Evolutionary conservation across 2,329 filamentous ascomycete species (phyloP), one percentile per base, ranked within the genome.

Genomic region (Anthostomella pinea): DNA sequence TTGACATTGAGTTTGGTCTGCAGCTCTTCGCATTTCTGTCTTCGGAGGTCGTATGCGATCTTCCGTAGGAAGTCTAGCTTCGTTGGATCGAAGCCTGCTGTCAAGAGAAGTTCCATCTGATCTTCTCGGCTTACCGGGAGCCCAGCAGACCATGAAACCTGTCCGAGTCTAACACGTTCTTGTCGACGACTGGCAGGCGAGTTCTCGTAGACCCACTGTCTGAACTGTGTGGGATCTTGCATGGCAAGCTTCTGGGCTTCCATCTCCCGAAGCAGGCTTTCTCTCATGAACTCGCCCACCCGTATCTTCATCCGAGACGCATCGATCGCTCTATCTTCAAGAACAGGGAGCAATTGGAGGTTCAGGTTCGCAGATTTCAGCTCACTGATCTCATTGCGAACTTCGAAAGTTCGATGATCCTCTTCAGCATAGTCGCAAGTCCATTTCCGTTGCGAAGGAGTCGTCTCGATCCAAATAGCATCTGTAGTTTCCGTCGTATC

Each of bases 381-480:
- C 3, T 67, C 60, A 0, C 61, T 59, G 0, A 75, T 73, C 6
- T 62, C 60, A 4, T 65, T 68, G 4, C 73, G 66, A 5, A 88
- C 69, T 45, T 89, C 83, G 16, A 90, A 79, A 0, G 79, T 85
- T 3, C 81, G 68, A 28, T 84, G 53, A n/a, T 59, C 55, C 13
- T 54, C 52, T 29, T 77, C 70, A 0, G 54, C 23, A 17, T 69
- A 69, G 21, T 75, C 67, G 17, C 70, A 73, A 0, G 68, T 41
- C 69, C 85, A 88, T 50, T 91, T 91, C 1, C 71, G 60, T 41
- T 91, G 87, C 1, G 82, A 87, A 0, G 67, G 69, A 37, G 70
- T 79, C 0, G 83, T 77, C 37, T 81, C 71, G 26, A 89, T 85
- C 83, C 81, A 86, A 11, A 79, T 60, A 0, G 66, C 54, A 2